A percentile compares a stretch with the other conserved stretches of the same genome.
phyloP scores from a whole-genome alignment of 805 yeast species.

The Isabelozyma rhagii region DNA sequence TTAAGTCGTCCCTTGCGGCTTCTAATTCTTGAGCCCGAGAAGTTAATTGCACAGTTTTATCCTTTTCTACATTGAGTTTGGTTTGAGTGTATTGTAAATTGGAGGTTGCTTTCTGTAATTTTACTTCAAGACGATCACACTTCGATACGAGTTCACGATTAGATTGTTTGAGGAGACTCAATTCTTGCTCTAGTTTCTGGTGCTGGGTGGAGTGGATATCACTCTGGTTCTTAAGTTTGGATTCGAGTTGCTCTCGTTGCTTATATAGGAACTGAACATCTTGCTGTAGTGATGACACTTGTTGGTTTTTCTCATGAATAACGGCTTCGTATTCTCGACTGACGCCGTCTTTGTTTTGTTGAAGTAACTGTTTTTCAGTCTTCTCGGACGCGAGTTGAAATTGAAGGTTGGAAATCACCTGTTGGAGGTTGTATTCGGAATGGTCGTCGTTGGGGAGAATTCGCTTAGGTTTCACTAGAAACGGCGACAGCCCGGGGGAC shows the following conservation, averaged over 20 bases:
- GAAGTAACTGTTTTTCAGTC: constrained; percentile 32
- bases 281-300: constrained; percentile 26
- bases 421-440: constrained; percentile 12
- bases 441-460: constrained; percentile 6
- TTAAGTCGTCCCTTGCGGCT: constrained; percentile 11
- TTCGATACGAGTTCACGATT: constrained; percentile 8
- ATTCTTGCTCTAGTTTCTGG: constrained; percentile 9
- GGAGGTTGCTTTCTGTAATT: constrained; percentile 17
- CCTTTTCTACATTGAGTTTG: constrained; percentile 30
- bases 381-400: constrained; percentile 28
- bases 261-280: constrained; percentile 35
- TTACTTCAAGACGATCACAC: constrained; percentile 14
- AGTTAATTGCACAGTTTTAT: constrained; percentile 36
- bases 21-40: constrained; percentile 31
- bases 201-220: constrained; percentile 21
- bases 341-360: constrained; percentile 23
- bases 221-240: constrained; percentile 27
- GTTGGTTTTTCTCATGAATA: constrained; percentile 29
- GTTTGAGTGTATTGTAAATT: constrained; percentile 33
- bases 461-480: constrained; percentile 20
- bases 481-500: constrained; percentile 21
- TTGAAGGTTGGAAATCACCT: constrained; percentile 23
- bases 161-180: constrained; percentile 15
- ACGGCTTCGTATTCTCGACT: constrained; percentile 23
- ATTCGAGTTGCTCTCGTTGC: constrained; percentile 29